phyloP scores from a whole-genome alignment of 495 filamentous ascomycete genomes.

The Neurospora sp. region DNA sequence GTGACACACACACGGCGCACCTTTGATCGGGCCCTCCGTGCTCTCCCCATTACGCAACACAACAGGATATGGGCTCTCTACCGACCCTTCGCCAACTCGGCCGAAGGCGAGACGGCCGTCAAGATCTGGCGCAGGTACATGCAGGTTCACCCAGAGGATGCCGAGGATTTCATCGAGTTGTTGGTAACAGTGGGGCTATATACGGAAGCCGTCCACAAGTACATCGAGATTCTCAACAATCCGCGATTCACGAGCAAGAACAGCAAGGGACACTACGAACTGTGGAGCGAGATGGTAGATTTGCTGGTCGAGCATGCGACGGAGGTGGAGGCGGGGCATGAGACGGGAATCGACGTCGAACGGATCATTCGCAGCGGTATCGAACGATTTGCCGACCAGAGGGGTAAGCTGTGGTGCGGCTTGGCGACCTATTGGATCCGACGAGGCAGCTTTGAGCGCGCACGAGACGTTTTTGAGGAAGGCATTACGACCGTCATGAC shows the following conservation, averaged over 20 bases:
- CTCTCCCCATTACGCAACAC: conserved; percentile 93
- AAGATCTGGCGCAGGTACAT: conserved; percentile 95
- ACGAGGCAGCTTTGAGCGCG: conserved; percentile 78
- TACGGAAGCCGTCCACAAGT: conserved; percentile 86
- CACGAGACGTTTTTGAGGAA: conserved; percentile 91
- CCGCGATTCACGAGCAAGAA: conserved; percentile 85
- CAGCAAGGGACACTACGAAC: conserved; percentile 87
- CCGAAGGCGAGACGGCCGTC: conserved; percentile 81
- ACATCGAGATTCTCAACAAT: conserved; percentile 91
- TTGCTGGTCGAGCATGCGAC: conserved; percentile 84
- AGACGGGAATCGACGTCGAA: conserved; percentile 82
- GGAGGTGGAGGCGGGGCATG: conserved; percentile 69
- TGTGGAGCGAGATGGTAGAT: conserved; percentile 99
- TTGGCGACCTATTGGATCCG: conserved; percentile 96
- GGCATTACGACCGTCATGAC: conserved; percentile 98
- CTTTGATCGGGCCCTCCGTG: conserved; percentile 89
- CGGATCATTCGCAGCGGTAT: conserved; percentile 91
- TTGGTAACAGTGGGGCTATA: conserved; percentile 74
- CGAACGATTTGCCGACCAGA: conserved; percentile 83
- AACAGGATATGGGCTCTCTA: conserved; percentile 95
- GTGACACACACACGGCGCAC: conserved; percentile 83
- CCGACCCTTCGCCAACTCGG: conserved; percentile 84
- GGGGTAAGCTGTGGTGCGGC: conserved; percentile 93
- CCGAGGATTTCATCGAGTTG: conserved; percentile 88
- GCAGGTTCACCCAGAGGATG: conserved; percentile 94